phyloP scores from a whole-genome alignment of 352 stramenopile genomes.

The Paralagenidium karlingii region DNA sequence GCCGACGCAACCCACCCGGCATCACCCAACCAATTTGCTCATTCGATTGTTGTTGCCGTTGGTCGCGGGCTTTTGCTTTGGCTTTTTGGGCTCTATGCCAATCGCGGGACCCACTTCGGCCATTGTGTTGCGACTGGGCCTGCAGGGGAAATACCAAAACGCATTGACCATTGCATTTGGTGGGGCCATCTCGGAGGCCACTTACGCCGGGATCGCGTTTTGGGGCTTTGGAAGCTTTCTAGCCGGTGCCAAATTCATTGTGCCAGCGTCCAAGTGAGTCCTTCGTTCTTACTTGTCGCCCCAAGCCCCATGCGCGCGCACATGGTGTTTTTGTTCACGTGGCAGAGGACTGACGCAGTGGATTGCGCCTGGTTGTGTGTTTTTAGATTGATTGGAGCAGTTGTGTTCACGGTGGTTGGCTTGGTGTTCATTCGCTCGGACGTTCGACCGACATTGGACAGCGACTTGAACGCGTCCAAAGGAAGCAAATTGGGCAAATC shows the following conservation, averaged over 20 bases:
- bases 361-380: not conserved
- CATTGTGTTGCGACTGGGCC: conserved; percentile 81
- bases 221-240: conserved; percentile 85
- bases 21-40: conserved; percentile 10
- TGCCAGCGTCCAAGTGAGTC: conserved; percentile 78
- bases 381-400: conserved; percentile 56
- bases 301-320: no score
- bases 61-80: conserved; percentile 71
- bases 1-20: not conserved
- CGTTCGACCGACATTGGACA: conserved; percentile 58
- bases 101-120: conserved; percentile 74
- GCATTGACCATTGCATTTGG: conserved; percentile 72
- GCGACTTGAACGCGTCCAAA: conserved; percentile 30
- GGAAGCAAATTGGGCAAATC: conserved; percentile 31
- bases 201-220: conserved; percentile 79
- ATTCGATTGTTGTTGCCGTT: conserved; percentile 57
- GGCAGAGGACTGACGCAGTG: not conserved
- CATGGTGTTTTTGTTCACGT: not conserved
- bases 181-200: conserved; percentile 71
- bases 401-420: conserved; percentile 78
- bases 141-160: conserved; percentile 75
- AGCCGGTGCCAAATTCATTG: conserved; percentile 63
- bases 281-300: no score
- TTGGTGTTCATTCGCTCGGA: conserved; percentile 72
- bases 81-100: conserved; percentile 75